Conservation (phyloP, 148 eudicot genomes). For the Persicaria tinctoria region DNA sequence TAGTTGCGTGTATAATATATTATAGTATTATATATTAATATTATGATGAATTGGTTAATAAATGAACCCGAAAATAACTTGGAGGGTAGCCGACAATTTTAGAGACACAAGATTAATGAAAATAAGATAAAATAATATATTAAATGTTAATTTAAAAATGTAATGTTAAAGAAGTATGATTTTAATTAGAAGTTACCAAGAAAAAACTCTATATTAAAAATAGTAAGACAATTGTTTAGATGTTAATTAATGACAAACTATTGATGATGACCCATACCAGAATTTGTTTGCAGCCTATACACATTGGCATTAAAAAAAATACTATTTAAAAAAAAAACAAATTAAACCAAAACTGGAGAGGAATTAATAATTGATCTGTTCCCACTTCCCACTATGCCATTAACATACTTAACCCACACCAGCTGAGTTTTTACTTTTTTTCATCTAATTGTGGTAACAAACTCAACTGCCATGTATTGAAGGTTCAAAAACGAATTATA, state of each 20-base stretch:
- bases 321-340: not conserved
- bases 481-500: too few relatives aligned
- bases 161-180: not conserved
- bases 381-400: not conserved
- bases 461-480: not conserved
- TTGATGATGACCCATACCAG: constrained; percentile 9
- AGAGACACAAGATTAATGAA: too few relatives aligned
- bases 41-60: not conserved
- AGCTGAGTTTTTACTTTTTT: not conserved
- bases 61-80: not conserved
- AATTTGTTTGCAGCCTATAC: not conserved
- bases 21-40: too few relatives aligned
- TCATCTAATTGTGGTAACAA: not conserved
- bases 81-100: not conserved
- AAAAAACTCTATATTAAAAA: not conserved
- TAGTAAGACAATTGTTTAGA: constrained; percentile 2
- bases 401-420: not conserved
- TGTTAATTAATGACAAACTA: constrained; percentile 5
- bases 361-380: not conserved
- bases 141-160: too few relatives aligned
- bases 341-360: too few relatives aligned
- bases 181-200: constrained; percentile 3
- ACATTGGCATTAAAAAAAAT: not conserved
- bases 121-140: too few relatives aligned
- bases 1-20: not conserved